These are phyloP conservation scores for Malus hybrid DNA, from an alignment of 331 rosid species.

Conservation along the genomic window DNA sequence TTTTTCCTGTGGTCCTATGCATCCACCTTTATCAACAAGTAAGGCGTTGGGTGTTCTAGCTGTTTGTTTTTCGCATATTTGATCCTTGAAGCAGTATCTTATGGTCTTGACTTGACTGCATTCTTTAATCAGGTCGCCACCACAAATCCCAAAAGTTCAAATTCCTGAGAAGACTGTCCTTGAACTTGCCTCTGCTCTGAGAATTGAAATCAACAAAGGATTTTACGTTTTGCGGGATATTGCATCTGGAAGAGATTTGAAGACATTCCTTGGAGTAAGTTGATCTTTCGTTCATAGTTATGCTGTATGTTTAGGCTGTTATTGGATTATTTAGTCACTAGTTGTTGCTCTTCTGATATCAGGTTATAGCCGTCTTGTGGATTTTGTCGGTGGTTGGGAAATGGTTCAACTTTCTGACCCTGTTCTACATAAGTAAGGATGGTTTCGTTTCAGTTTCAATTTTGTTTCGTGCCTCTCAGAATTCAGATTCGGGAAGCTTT, in stretches of 20 bases:
- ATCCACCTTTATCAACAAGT: slow-evolving; percentile 69
- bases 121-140: slow-evolving; percentile 47
- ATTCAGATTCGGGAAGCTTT: neutral
- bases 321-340: neutral
- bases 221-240: slow-evolving; percentile 42
- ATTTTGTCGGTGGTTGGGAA: slow-evolving; percentile 56
- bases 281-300: neutral
- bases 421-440: slow-evolving; percentile 61
- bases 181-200: slow-evolving; percentile 40
- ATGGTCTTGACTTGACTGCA: neutral
- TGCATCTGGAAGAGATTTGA: slow-evolving; percentile 67
- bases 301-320: neutral
- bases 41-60: slow-evolving; percentile 11
- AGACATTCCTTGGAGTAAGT: slow-evolving; percentile 59
- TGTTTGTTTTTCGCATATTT: neutral
- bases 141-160: slow-evolving; percentile 48
- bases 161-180: slow-evolving; percentile 44
- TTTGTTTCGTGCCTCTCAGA: neutral
- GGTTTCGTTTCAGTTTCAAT: neutral
- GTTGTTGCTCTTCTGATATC: neutral
- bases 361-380: slow-evolving; percentile 67
- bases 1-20: slow-evolving; percentile 72
- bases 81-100: slow-evolving; percentile 1
- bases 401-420: slow-evolving; percentile 67
- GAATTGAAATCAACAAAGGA: slow-evolving; percentile 46